Percentiles rank a stretch among this genome's conserved stretches.
Conservation (phyloP, 2,329 filamentous ascomycete species). For the Tolypocladium ovalisporum region DNA sequence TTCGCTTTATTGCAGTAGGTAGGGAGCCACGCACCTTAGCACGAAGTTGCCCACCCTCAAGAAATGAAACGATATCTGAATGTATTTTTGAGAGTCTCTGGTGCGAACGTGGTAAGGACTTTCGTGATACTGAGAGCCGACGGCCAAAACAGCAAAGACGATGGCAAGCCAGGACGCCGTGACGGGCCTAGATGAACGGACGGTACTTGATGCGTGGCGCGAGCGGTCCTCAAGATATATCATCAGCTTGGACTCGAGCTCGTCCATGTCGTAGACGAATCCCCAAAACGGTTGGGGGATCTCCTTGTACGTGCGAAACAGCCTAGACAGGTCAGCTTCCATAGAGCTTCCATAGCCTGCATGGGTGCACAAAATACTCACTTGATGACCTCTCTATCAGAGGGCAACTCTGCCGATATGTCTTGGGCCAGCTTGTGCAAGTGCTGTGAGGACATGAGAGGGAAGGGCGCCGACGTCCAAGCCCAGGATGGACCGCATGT, state of each 20-base stretch:
- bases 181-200: conserved; percentile 37
- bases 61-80: conserved; percentile 56
- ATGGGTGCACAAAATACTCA: conserved; percentile 21
- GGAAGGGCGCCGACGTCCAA: conserved; percentile 56
- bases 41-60: conserved; percentile 53
- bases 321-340: conserved; percentile 23
- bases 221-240: conserved; percentile 54
- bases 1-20: neutral
- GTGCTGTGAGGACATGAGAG: conserved; percentile 54
- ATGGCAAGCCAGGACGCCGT: conserved; percentile 57
- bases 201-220: conserved; percentile 37
- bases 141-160: conserved; percentile 52
- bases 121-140: conserved; percentile 57
- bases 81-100: conserved; percentile 47
- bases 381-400: conserved; percentile 57
- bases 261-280: conserved; percentile 55
- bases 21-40: conserved; percentile 30
- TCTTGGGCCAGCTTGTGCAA: conserved; percentile 49
- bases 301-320: conserved; percentile 57
- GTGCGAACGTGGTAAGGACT: conserved; percentile 51
- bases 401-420: conserved; percentile 50
- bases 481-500: conserved; percentile 56
- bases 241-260: conserved; percentile 53
- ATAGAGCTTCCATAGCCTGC: neutral
- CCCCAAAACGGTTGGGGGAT: conserved; percentile 59